phyloP scores from a whole-genome alignment of 352 stramenopile species.

The Pythium insidiosum region DNA sequence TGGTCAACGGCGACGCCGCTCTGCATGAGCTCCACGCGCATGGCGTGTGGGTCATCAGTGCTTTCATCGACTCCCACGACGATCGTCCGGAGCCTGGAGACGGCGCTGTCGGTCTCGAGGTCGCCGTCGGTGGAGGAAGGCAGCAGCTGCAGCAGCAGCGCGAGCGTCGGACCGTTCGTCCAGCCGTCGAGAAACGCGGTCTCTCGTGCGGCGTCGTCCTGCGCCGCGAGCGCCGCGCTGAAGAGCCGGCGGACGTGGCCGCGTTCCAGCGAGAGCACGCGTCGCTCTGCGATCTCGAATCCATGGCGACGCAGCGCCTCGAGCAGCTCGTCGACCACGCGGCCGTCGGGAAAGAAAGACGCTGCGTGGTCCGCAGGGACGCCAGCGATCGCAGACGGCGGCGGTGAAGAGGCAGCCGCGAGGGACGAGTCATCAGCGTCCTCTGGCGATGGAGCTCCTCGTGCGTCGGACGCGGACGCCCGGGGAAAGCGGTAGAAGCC shows the following conservation, averaged over 20 bases:
- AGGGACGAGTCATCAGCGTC: neutral
- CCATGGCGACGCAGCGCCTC: conserved; percentile 40
- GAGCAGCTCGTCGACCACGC: conserved; percentile 27
- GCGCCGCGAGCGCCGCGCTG: neutral
- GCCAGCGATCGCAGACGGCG: conserved; percentile 18
- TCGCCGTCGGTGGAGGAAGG: too few species aligned
- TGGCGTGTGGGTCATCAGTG: conserved; percentile 31
- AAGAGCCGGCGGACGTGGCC: conserved; percentile 34
- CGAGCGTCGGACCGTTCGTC: conserved; percentile 48
- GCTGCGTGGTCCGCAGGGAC: conserved; percentile 30
- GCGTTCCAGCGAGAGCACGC: too few species aligned
- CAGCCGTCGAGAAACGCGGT: conserved; percentile 40
- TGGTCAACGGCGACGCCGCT: conserved; percentile 25
- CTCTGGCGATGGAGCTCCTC: neutral
- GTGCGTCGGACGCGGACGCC: neutral
- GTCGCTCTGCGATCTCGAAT: conserved; percentile 34
- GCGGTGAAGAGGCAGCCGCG: neutral
- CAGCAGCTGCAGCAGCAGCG: conserved; percentile 35
- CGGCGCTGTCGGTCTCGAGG: conserved; percentile 12
- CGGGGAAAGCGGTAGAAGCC: conserved; percentile 42
- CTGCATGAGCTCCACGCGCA: conserved; percentile 32
- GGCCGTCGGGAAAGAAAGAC: conserved; percentile 28
- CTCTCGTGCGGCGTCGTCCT: conserved; percentile 7
- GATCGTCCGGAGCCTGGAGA: conserved; percentile 35
- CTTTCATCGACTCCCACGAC: too few species aligned